Percentiles rank a stretch among this genome's conserved stretches.
These are phyloP conservation scores for Huntiella abstrusa DNA, from an alignment of 2,329 filamentous ascomycete species.

Conservation along the genomic window DNA sequence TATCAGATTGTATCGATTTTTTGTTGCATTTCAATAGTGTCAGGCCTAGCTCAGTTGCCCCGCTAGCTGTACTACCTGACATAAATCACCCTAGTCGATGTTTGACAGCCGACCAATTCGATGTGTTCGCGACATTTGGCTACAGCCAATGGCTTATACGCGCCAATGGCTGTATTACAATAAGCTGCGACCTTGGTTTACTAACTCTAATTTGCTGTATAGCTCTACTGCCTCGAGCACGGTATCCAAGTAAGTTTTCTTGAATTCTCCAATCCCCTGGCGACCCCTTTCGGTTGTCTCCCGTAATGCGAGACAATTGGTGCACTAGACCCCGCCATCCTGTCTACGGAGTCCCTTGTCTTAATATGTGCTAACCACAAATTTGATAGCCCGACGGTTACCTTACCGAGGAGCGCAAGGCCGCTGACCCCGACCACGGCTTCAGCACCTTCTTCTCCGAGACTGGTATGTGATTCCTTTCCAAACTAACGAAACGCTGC, in stretches of 20 bases:
- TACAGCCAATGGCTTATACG: no score
- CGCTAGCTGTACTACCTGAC: no score
- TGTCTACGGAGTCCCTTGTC: not conserved
- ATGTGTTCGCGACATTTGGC: no score
- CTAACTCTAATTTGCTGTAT: slow-evolving; percentile 12
- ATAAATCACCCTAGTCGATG: no score
- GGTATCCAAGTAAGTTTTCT: slow-evolving; percentile 71
- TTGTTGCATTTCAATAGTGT: not conserved
- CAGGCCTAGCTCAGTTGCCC: not conserved
- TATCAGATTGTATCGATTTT: no score
- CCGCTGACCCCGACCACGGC: slow-evolving; percentile 77
- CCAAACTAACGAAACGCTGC: not conserved
- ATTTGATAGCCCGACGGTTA: slow-evolving; percentile 73
- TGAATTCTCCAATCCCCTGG: not conserved
- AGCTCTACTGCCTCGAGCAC: slow-evolving; percentile 99
- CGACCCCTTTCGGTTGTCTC: not conserved
- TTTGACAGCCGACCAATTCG: no score
- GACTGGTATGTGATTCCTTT: slow-evolving; percentile 49
- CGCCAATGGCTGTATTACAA: no score
- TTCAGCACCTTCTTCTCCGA: slow-evolving; percentile 99
- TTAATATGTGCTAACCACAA: slow-evolving; percentile 2
- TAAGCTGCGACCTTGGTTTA: not conserved
- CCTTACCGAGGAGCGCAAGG: slow-evolving; percentile 95
- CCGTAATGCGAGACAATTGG: not conserved
- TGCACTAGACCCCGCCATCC: no score